phyloP scores from a whole-genome alignment of 345 rosid genomes.

The Sapria himalayana region DNA sequence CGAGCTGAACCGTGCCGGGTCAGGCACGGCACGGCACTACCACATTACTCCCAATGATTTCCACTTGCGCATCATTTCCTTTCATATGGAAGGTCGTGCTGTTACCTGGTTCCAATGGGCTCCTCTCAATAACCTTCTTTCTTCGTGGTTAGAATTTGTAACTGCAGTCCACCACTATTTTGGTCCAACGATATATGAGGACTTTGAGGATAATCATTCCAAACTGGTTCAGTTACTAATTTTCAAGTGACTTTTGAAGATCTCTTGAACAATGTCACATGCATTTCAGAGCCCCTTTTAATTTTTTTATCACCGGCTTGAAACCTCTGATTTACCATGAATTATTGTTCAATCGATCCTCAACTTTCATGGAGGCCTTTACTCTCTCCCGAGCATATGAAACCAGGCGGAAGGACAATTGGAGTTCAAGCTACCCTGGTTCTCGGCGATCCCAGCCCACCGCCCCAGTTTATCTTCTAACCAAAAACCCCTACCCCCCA shows the following conservation, averaged over 20 bases:
- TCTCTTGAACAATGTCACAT: not conserved
- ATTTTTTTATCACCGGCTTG: not conserved
- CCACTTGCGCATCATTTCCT: not conserved
- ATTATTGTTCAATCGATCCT: no score
- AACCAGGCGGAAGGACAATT: no score
- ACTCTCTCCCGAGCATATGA: no score
- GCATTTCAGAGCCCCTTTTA: not conserved
- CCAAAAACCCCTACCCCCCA: not conserved
- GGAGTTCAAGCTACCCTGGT: no score
- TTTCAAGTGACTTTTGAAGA: not conserved
- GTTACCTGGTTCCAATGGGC: no score
- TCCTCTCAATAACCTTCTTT: not conserved
- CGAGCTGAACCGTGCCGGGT: no score
- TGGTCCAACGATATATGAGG: not conserved
- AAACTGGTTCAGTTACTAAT: no score
- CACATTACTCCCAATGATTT: not conserved
- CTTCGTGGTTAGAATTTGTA: not conserved
- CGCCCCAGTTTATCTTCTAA: not conserved
- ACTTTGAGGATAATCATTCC: not conserved
- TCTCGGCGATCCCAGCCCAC: not conserved
- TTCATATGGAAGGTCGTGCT: not conserved
- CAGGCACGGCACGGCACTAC: no score
- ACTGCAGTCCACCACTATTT: no score
- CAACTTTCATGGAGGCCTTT: no score
- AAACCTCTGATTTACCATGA: no score